Base-by-base conservation (phyloP, 345 rosid species). In the Erucastrum elatum region DNA sequence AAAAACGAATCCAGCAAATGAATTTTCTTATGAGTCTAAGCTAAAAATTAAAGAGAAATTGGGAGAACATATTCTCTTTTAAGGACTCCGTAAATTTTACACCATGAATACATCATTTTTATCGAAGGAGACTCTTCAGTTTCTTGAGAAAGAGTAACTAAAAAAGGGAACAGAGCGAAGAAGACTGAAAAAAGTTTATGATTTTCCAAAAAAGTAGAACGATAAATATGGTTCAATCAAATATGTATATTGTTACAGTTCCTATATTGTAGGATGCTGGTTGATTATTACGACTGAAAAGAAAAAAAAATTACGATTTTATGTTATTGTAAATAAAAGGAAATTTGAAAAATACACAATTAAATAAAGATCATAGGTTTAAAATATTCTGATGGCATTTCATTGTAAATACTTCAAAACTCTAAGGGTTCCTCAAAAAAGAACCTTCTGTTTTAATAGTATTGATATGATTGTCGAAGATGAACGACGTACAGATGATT, bases 41-140 rank as follows among this genome's bases (percentile, higher is more conserved):
- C 11, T 27, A 79, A 75, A 80, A 64, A 6, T 58, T 2, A 15
- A 6, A 17, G 39, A 27, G n/a, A 27, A 72, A 61, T 41, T 49
- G 60, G 55, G 16, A 35, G 53, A 69, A 70, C 12, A 97, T 96
- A 87, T 88, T 39, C 71, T 96, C 98, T 76, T 93, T 96, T 29
- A 85, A 96, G 82, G 68, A 97, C 99, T 46, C 98, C 98, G 34
- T 89, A 96, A 58, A 97, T 97, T 80, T 85, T 91, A 63, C 97
- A 85, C 97, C 97, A 96, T 21, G 96, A 87, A 86, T 93, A 97
- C 31, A 96, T 90, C 74, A 98, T 91, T 59, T 90, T 97, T 98
- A 96, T 93, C 72, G 70, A 79, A 62, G 33, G 62, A 56, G 69
- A 65, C 75, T 81, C 82, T 80, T 81, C 83, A 77, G 85, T 85